Conservation (phyloP, 352 stramenopile genomes). For the Paralagenidium karlingii region DNA sequence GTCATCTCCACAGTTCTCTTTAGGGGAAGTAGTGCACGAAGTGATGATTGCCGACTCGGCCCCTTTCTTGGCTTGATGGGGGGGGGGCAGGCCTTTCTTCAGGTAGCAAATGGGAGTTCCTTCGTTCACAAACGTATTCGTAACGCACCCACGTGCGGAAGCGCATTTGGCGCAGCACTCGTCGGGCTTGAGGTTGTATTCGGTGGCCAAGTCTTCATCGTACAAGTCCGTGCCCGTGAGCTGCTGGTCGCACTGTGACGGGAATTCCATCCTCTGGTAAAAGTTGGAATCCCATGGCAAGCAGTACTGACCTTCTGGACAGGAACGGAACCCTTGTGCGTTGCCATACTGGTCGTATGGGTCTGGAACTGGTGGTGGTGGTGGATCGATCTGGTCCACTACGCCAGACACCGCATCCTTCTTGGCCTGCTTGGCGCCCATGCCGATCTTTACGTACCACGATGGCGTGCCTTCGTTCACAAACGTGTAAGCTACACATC, state of each 20-base stretch:
- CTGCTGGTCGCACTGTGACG: constrained; percentile 17
- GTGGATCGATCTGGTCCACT: constrained; percentile 10
- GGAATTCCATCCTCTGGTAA: constrained; percentile 22
- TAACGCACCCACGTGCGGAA: constrained; percentile 9
- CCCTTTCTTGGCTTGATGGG: no score
- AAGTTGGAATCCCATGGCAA: constrained; percentile 19
- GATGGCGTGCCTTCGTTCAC: constrained; percentile 30
- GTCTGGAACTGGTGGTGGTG: neutral
- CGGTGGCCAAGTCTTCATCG: constrained; percentile 26
- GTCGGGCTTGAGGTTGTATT: constrained; percentile 14
- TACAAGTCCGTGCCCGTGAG: constrained; percentile 32
- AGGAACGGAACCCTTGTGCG: constrained; percentile 2
- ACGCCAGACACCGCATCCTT: constrained; percentile 24
- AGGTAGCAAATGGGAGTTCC: constrained; percentile 10
- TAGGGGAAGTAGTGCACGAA: no score
- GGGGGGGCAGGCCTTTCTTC: no score
- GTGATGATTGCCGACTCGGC: no score
- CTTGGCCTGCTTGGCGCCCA: constrained; percentile 13
- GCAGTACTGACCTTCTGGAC: constrained; percentile 18
- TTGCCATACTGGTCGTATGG: no score
- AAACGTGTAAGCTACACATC: constrained; percentile 40
- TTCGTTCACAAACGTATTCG: constrained; percentile 43
- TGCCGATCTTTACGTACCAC: constrained; percentile 38
- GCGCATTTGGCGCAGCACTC: constrained; percentile 32
- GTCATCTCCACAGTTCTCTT: constrained; percentile 6